Base-by-base conservation (phyloP, 2,329 filamentous ascomycete genomes). In the Trichoderma arundinaceum region DNA sequence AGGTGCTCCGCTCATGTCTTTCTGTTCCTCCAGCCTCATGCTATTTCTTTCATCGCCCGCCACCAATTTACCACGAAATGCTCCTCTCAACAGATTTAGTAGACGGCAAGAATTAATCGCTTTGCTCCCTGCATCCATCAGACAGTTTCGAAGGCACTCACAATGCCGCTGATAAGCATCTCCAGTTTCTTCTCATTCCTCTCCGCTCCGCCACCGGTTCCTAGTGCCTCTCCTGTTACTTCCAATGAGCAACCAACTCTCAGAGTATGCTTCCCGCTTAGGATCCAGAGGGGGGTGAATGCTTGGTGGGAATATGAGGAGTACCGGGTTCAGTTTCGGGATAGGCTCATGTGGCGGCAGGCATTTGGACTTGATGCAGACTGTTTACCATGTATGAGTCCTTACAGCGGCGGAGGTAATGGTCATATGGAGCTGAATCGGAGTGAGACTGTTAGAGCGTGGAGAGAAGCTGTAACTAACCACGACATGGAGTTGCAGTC, bases 241-340 rank as follows among this genome's bases (percentile, higher is more conserved):
- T 2, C 22, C 15, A 33, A 53, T 4, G 19, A 54, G 17, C 28
- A n/a, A 10, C 64, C 64, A 3, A 13, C 22, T 7, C 39, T 66
- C 13, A 52, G 64, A 49, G 46, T 66, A 32, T 66, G 57, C 17
- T 66, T 66, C 12, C 48, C 64, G 1, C 35, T 52, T 3, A 59
- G 6, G 22, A 17, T 39, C 7, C 41, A 38, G 2, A n/a, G 22
- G 4, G 52, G 32, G 2, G 13, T 5, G 3, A 33, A 28, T n/a
- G 13, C 9, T 1, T 44, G 52, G 28, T 56, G 51, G 51, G 52
- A 64, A 13, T 64, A 59, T 3, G 52, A 64, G 33, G 66, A 69
- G 59, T 65, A 57, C n/a, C 52, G 38, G 32, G 54, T 69, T 32
- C 15, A 52, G 33, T 69, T 69, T 38, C 58, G 33, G 5, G 56